Percentiles rank a stretch among this genome's conserved stretches.
phyloP scores from a whole-genome alignment of 495 filamentous ascomycete species.

The Aspergillus sparsus region DNA sequence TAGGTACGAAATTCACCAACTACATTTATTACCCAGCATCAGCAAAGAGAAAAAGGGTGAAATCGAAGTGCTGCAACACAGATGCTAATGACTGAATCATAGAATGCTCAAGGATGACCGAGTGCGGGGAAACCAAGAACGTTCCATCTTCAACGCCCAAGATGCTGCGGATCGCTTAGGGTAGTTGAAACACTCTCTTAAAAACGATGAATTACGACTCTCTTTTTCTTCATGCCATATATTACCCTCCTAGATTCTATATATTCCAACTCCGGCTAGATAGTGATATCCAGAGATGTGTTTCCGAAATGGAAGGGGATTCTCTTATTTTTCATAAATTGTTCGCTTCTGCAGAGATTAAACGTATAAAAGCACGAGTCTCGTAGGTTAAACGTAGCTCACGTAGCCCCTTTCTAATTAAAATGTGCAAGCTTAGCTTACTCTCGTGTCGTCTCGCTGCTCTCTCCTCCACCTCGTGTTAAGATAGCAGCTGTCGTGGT shows the following conservation, averaged over 20 bases:
- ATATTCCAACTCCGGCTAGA: neutral
- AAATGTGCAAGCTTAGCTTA: constrained; percentile 15
- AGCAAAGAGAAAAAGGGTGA: neutral
- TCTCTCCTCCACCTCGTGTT: constrained; percentile 60
- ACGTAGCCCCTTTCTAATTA: constrained; percentile 14
- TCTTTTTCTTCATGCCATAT: constrained; percentile 9
- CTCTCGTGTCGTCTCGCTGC: constrained; percentile 32
- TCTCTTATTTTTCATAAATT: constrained; percentile 13
- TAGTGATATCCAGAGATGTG: constrained; percentile 4
- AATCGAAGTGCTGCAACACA: neutral
- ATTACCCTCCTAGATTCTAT: constrained; percentile 4
- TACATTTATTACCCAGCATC: neutral
- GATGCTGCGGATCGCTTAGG: constrained; percentile 74
- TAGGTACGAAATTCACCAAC: constrained; percentile 40
- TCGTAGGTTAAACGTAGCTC: constrained; percentile 10
- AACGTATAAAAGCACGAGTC: constrained; percentile 14
- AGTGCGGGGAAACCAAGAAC: constrained; percentile 59
- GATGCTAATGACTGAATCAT: constrained; percentile 10
- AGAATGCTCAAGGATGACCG: constrained; percentile 95
- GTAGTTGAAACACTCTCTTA: constrained; percentile 34
- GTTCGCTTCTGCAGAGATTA: constrained; percentile 19
- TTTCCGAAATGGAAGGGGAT: neutral
- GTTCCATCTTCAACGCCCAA: constrained; percentile 73
- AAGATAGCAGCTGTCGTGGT: constrained; percentile 77
- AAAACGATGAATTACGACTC: constrained; percentile 40